Evolutionary conservation across 75 land plant genomes (phyloP).

Genomic region (Pinus albicaulis): DNA sequence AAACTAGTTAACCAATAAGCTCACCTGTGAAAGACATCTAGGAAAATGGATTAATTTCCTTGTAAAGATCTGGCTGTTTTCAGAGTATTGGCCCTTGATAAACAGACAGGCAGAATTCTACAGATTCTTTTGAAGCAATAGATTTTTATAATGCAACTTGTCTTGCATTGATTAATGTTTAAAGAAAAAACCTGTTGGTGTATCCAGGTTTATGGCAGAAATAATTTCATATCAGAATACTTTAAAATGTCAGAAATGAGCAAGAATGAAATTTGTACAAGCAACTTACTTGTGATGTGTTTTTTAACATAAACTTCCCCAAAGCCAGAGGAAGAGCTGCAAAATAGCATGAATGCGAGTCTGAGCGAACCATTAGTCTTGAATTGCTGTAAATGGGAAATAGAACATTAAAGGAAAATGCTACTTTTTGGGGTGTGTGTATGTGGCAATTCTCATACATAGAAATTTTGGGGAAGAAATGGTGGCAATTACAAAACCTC

Average conservation of each 20-base stretch:
- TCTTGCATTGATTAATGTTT: not conserved
- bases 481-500: too few species aligned
- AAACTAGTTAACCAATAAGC: too few species aligned
- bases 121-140: not conserved
- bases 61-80: not conserved
- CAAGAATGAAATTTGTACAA: not conserved
- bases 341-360: not conserved
- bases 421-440: not conserved
- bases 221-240: not conserved
- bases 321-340: constrained; percentile 8
- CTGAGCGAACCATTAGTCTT: not conserved
- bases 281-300: constrained; percentile 8
- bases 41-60: not conserved
- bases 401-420: not conserved
- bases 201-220: not conserved
- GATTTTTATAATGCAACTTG: not conserved
- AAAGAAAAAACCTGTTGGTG: not conserved
- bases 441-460: not conserved
- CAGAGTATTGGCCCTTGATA: not conserved
- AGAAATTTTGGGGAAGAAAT: not conserved
- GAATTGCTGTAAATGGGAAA: not conserved
- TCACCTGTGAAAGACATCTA: too few species aligned
- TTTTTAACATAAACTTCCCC: constrained; percentile 1
- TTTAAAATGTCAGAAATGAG: not conserved
- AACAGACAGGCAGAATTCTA: not conserved